Evolutionary conservation across 352 stramenopile genomes (phyloP), one percentile per base, ranked within the genome.

Genomic region (Phytopythium boreale): DNA sequence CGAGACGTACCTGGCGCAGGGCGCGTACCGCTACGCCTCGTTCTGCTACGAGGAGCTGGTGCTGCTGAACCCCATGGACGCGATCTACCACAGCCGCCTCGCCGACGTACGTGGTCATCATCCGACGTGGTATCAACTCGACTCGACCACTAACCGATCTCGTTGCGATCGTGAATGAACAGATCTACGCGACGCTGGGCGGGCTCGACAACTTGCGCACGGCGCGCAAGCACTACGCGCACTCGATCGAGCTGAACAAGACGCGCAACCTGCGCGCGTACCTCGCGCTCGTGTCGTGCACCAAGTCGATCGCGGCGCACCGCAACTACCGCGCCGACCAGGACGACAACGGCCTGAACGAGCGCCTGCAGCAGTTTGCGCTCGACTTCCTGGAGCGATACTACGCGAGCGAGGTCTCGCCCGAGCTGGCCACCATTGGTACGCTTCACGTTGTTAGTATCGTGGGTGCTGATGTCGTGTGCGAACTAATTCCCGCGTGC

Each of bases 31-130:
- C 46, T 86, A 89, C 68, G 80, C 70, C 10, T 74, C 78, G 11
- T 92, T 89, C 59, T 92, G 83, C 68, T 92, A 87, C 62, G 83
- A 92, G 46, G 83, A 92, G 65, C 65, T 92, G 43, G 74, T 89
- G 57, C 67, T 92, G 60, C 63, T 89, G 26, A 89, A 90, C 55
- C 83, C 83, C 10, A 80, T 88, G 70, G 80, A 88, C 64, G 67
- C 79, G 58, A 84, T 89, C 59, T 78, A 70, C 46, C 80, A 90
- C 64, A 82, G 71, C 59, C 79, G 81, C 49, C 66, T 92, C 37
- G 83, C 72, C 15, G 83, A 92, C 31, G 73, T 88, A 66, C 55
- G 72, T 77, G n/a, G 5, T 29, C 22, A 19, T 19, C 9, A 27
- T 29, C 19, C n/a, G n/a, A n/a, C 51, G 2, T 36, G 34, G 34